Base-by-base conservation (phyloP, 495 filamentous ascomycete species). In the Penicillium longicatenatum region DNA sequence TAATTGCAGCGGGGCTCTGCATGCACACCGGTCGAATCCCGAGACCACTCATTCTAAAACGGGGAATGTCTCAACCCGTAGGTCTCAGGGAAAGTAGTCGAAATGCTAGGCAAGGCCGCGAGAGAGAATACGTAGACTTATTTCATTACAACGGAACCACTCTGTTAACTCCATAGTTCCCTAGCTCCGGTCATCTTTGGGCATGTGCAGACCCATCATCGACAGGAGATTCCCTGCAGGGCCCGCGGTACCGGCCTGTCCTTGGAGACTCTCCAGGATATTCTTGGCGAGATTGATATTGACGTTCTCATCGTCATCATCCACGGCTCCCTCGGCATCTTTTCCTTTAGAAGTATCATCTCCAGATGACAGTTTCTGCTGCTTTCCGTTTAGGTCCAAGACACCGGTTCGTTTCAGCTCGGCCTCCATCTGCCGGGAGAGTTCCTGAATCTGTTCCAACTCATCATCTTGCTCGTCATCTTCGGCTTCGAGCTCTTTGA, bases 271-370 rank as follows among this genome's bases (percentile, higher is more conserved):
- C 73, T 96, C 89, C n/a, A 97, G 75, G 21, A 97, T 71, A 66
- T 97, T 97, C 68, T 90, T 91, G 35, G 90, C 93, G 6, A 98
- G 82, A 49, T 93, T 92, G 66, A 90, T 89, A 63, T 97, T 91
- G 43, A 91, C 83, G 57, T 93, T 80, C 11, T 92, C 80, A 55
- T 87, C 87, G 16, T 80, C 66, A 24, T 66, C 45, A 19, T 55
- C 60, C 19, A 58, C 60, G 17, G 62, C 61, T 8, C 20, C 46
- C 16, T 65, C 54, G 54, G 57, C 60, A 42, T 54, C 57, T 42
- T 74, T 70, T 20, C 54, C 70, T 58, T 71, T 72, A 29, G 48
- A 60, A 11, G 55, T 37, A 45, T 42, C 45, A 30, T 44, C 35
- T 44, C 6, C 59, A 50, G 57, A 48, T 6, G 65, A 52, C 17